Conservation (phyloP, 495 filamentous ascomycete species). For the Cercophora newfieldiana region DNA sequence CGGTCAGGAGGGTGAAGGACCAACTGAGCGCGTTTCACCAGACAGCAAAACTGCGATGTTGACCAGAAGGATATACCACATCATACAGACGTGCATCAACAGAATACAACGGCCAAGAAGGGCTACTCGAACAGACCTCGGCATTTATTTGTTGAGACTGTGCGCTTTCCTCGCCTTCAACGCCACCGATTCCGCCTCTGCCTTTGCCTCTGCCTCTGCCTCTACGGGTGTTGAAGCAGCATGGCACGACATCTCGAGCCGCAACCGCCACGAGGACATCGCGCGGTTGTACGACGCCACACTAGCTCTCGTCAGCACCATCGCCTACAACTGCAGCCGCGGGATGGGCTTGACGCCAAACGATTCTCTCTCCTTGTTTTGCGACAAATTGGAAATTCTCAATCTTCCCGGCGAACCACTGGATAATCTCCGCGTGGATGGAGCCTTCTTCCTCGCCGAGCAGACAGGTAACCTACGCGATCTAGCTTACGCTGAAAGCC, state of each 20-base stretch:
- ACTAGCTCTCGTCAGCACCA: conserved; percentile 21
- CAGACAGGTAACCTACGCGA: conserved; percentile 44
- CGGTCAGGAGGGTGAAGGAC: conserved; percentile 17
- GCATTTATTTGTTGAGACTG: conserved; percentile 32
- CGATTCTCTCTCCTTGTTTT: conserved; percentile 25
- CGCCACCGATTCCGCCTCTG: background rate
- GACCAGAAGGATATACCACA: conserved; percentile 22
- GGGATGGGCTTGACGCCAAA: conserved; percentile 16
- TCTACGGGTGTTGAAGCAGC: conserved; percentile 13
- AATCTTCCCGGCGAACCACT: conserved; percentile 21
- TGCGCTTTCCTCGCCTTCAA: conserved; percentile 27
- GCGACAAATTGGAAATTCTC: conserved; percentile 28
- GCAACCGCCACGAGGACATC: conserved; percentile 11
- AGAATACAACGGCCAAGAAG: conserved; percentile 14
- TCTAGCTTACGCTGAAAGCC: conserved; percentile 44
- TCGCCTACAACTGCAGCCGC: conserved; percentile 29
- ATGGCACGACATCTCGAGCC: conserved; percentile 20
- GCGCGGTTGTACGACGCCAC: conserved; percentile 32
- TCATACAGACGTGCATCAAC: conserved; percentile 19
- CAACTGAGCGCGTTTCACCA: background rate
- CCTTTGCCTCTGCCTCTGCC: too few relatives aligned
- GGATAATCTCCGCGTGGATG: conserved; percentile 28
- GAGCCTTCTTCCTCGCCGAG: conserved; percentile 44
- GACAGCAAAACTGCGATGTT: conserved; percentile 10
- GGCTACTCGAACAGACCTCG: conserved; percentile 14